Evolutionary conservation across 2,329 filamentous ascomycete genomes (phyloP).

Genomic region (Xylaria sp.): DNA sequence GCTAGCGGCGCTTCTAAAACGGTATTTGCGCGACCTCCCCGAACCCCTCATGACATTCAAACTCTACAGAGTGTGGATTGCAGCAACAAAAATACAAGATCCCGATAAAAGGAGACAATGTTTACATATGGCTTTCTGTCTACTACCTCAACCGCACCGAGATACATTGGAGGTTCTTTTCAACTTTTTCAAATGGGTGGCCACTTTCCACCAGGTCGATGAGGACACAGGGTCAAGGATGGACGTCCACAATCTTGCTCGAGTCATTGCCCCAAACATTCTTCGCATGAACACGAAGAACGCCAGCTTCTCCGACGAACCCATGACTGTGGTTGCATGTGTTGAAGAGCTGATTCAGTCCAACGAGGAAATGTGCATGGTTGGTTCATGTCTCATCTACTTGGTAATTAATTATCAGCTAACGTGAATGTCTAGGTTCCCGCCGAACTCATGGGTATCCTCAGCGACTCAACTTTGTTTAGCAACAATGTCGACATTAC

Average conservation of each 20-base stretch:
- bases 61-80: slow-evolving; percentile 89
- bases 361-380: slow-evolving; percentile 97
- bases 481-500: slow-evolving; percentile 87
- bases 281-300: slow-evolving; percentile 76
- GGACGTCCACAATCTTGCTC: slow-evolving; percentile 97
- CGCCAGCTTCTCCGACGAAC: slow-evolving; percentile 80
- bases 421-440: slow-evolving; percentile 73
- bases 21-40: slow-evolving; percentile 92
- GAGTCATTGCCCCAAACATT: slow-evolving; percentile 96
- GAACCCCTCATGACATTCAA: slow-evolving; percentile 96
- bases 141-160: slow-evolving; percentile 90
- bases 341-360: slow-evolving; percentile 90
- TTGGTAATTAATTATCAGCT: slow-evolving; percentile 2
- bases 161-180: slow-evolving; percentile 96
- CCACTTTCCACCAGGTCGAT: slow-evolving; percentile 96
- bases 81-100: slow-evolving; percentile 87
- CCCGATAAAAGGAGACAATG: slow-evolving; percentile 83
- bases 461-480: slow-evolving; percentile 85
- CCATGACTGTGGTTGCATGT: slow-evolving; percentile 92
- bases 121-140: slow-evolving; percentile 88
- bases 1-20: slow-evolving; percentile 91
- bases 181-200: slow-evolving; percentile 96
- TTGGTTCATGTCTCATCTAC: slow-evolving; percentile 59
- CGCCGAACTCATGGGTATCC: slow-evolving; percentile 85
- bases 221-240: slow-evolving; percentile 98